phyloP scores from a whole-genome alignment of 73 alveolate species.

The Tetrahymena elliotti region DNA sequence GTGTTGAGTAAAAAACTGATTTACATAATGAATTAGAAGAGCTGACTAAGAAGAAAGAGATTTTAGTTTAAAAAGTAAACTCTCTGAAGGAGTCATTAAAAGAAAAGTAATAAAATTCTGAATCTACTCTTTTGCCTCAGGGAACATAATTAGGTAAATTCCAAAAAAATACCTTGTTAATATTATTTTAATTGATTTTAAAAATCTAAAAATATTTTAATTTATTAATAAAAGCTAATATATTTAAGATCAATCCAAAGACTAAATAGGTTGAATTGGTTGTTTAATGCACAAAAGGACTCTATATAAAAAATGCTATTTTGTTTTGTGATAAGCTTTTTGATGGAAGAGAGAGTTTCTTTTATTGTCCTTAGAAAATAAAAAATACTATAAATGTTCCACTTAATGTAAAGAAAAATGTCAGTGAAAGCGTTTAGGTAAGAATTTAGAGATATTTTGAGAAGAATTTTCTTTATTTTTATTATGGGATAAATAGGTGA shows the following conservation, averaged over 20 bases:
- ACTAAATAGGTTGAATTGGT: not conserved
- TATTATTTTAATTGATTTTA: not conserved
- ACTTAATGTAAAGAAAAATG: not conserved
- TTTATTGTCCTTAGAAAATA: not conserved
- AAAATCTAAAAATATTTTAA: no score
- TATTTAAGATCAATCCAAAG: not conserved
- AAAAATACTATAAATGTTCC: not conserved
- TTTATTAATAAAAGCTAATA: not conserved
- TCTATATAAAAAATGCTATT: conserved; percentile 6
- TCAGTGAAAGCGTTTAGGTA: not conserved
- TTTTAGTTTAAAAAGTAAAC: not conserved
- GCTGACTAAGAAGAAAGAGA: not conserved
- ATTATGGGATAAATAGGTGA: not conserved
- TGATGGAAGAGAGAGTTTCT: conserved; percentile 19
- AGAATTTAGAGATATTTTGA: not conserved
- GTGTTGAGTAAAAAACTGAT: not conserved
- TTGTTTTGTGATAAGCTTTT: conserved; percentile 13
- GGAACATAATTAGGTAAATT: not conserved
- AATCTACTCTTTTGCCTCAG: not conserved
- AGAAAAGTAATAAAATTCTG: not conserved
- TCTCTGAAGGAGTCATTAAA: not conserved
- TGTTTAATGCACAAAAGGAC: not conserved
- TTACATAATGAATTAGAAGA: not conserved
- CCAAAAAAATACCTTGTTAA: not conserved
- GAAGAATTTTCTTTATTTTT: not conserved